Percentiles rank a stretch among this genome's conserved stretches.
These are phyloP conservation scores for Orychophragmus violaceus DNA, from an alignment of 345 rosid genomes.

Conservation along the genomic window DNA sequence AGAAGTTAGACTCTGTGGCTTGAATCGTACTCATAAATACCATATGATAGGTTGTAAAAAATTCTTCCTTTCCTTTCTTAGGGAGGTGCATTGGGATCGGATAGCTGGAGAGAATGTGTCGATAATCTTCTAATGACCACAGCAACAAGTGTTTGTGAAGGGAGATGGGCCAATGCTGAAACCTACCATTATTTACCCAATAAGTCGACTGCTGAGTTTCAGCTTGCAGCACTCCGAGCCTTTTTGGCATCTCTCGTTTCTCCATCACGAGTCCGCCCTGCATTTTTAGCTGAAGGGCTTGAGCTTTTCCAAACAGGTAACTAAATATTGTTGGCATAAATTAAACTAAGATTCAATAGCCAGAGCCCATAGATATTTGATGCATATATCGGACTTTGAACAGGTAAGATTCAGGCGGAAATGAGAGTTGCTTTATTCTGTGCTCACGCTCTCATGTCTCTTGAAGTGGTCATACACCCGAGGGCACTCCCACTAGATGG, in stretches of 20 bases:
- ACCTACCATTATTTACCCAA: slow-evolving; percentile 31
- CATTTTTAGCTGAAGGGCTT: slow-evolving; percentile 54
- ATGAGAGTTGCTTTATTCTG: slow-evolving; percentile 56
- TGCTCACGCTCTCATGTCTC: slow-evolving; percentile 57
- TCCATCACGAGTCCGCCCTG: slow-evolving; percentile 51
- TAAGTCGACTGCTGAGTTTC: slow-evolving; percentile 45
- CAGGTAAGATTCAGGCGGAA: slow-evolving; percentile 58
- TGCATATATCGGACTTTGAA: slow-evolving; percentile 8
- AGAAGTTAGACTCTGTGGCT: background rate
- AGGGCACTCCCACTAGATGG: slow-evolving; percentile 56
- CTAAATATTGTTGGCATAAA: background rate
- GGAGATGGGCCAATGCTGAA: slow-evolving; percentile 46
- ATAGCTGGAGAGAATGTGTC: slow-evolving; percentile 56
- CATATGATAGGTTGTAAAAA: no score
- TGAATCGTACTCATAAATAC: background rate
- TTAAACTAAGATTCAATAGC: background rate
- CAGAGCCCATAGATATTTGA: background rate
- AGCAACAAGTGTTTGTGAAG: slow-evolving; percentile 53
- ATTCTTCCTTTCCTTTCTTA: slow-evolving; percentile 10
- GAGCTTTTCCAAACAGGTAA: slow-evolving; percentile 78
- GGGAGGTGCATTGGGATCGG: slow-evolving; percentile 69
- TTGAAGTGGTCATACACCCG: slow-evolving; percentile 85
- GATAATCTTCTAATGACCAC: slow-evolving; percentile 54
- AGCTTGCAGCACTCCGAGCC: slow-evolving; percentile 66
- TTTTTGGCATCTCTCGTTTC: slow-evolving; percentile 75